phyloP scores from a whole-genome alignment of 1,139 yeast genomes.

The Debaryomyces robertsiae region DNA sequence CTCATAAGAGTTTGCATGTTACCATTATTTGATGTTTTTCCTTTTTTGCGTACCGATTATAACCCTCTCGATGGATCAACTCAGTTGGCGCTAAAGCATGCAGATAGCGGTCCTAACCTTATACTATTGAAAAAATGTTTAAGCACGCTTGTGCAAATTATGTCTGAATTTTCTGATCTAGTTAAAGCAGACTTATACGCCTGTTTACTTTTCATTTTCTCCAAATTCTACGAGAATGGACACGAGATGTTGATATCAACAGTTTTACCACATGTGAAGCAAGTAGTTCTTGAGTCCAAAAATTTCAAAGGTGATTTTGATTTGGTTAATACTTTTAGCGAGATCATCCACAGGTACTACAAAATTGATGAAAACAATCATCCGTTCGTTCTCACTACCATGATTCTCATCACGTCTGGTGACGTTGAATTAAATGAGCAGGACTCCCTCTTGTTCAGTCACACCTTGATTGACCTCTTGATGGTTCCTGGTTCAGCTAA shows the following conservation, averaged over 20 bases:
- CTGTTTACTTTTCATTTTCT: constrained; percentile 65
- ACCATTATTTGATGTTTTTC: constrained; percentile 61
- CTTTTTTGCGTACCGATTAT: constrained; percentile 56
- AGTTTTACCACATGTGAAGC: constrained; percentile 60
- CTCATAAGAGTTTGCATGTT: constrained; percentile 71
- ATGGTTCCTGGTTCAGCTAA: constrained; percentile 35
- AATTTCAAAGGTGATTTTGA: constrained; percentile 24
- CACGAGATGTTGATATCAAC: constrained; percentile 51
- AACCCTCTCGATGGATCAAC: constrained; percentile 39
- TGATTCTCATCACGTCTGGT: constrained; percentile 62
- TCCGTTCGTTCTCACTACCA: constrained; percentile 56
- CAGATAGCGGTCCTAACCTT: constrained; percentile 37
- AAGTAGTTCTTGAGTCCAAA: constrained; percentile 38
- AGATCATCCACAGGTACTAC: constrained; percentile 30
- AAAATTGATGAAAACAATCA: constrained; percentile 29
- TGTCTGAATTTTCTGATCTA: constrained; percentile 62
- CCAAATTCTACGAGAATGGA: constrained; percentile 56
- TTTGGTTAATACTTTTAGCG: constrained; percentile 41
- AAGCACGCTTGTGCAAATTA: constrained; percentile 61
- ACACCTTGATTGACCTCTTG: constrained; percentile 38
- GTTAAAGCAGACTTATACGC: constrained; percentile 72
- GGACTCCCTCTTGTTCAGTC: constrained; percentile 32
- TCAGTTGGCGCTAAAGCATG: constrained; percentile 33
- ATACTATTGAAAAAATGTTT: constrained; percentile 55
- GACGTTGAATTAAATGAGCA: constrained; percentile 40